Base-by-base conservation (phyloP, 1,284 basidiomycete genomes). In the Somion occarium region DNA sequence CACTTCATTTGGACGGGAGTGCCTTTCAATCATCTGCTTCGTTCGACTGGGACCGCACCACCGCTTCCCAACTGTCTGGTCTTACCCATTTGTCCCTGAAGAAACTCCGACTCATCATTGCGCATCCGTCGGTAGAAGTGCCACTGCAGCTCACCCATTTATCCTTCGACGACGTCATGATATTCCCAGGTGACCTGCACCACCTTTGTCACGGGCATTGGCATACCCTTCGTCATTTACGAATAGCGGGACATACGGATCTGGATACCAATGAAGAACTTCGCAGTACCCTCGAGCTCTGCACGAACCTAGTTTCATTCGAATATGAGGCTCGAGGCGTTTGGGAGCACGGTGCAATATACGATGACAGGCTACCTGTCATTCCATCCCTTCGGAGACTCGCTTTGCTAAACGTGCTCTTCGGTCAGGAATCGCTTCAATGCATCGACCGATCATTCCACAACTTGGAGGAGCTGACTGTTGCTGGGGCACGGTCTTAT, bases 1-100 rank as follows among this genome's bases (percentile, higher is more conserved):
- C 71, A 26, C 61, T 82, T 7, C 70, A 71, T 45, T 69, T 81
- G 52, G 73, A 78, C 58, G 78, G 78, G 38, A 44, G 44, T 49
- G 22, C 19, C 15, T 48, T 44, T 15, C 48, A 38, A 22, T 48
- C 50, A 9, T 41, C 37, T 19, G 47, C 62, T 5, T 62, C 65
- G 0, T 50, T 69, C 38, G 58, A 63, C 27, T 69, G 67, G 67
- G 64, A 68, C 54, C 61, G 64, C 38, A 50, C 56, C n/a, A 54
- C 66, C 43, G 60, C 66, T 3, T 63, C 55, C 53, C 61, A 58
- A 25, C 65, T 69, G 42, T 53, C 59, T n/a, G 51, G 53, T 22
- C 60, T 68, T 30, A 59, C 53, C 38, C 54, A 42, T 18, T 68
- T 80, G 48, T 68, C 65, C 23, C 61, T 81, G 23, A 69, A 69